Conservation (phyloP, 2,329 filamentous ascomycete species). For the Talaromyces albobiverticillius region DNA sequence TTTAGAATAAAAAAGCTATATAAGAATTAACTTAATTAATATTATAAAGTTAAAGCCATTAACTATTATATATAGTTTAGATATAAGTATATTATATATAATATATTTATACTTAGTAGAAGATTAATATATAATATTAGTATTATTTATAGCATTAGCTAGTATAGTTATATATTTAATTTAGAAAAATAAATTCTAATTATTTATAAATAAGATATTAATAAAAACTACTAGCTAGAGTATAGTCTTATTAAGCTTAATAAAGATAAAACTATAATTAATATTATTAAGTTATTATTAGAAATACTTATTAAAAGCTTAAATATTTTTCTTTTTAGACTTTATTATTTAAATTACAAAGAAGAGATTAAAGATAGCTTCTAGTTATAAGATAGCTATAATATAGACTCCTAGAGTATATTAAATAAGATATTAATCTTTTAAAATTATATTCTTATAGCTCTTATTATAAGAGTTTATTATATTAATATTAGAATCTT, state of each 20-base stretch:
- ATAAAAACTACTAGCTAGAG: too few relatives aligned
- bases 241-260: too few relatives aligned
- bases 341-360: neutral
- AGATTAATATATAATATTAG: neutral
- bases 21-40: neutral
- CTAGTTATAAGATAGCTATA: neutral
- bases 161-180: neutral
- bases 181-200: neutral
- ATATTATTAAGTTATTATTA: neutral
- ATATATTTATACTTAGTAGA: neutral
- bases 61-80: neutral
- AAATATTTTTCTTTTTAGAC: neutral
- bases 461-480: too few relatives aligned
- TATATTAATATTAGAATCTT: too few relatives aligned
- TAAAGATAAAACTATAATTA: neutral
- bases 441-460: too few relatives aligned
- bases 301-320: neutral
- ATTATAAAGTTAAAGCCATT: neutral
- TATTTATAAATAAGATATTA: neutral
- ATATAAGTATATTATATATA: neutral
- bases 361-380: neutral
- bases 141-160: neutral
- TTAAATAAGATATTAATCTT: neutral
- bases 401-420: neutral
- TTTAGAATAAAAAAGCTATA: neutral